Percentiles rank a stretch among this genome's conserved stretches.
phyloP scores from a whole-genome alignment of 495 filamentous ascomycete species.

The Jackrogersella multiformis region DNA sequence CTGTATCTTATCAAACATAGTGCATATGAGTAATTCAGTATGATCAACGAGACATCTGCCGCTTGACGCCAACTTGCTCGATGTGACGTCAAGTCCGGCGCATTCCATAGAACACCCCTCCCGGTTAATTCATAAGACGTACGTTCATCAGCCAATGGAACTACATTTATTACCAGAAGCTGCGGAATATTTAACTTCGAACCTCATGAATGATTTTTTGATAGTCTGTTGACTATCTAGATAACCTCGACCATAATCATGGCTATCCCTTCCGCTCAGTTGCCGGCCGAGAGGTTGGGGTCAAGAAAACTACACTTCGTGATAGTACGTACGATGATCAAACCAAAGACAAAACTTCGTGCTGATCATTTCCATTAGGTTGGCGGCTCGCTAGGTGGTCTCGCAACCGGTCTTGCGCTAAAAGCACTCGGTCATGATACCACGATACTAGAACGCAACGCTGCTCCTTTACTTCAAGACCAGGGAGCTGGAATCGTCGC shows the following conservation, averaged over 20 bases:
- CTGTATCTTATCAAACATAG: conserved; percentile 25
- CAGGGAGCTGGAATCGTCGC: conserved; percentile 67
- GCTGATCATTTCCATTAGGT: conserved; percentile 44
- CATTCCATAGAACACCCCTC: conserved; percentile 22
- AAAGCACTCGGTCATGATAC: conserved; percentile 59
- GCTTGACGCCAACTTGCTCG: conserved; percentile 1
- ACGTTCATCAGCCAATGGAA: conserved; percentile 20
- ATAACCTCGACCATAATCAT: conserved; percentile 6
- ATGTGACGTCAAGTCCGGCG: conserved; percentile 28
- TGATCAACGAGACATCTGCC: conserved; percentile 27
- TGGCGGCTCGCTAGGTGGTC: conserved; percentile 60
- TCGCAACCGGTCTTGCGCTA: conserved; percentile 59
- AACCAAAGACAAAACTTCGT: not conserved
- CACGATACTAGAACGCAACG: conserved; percentile 63
- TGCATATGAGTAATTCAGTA: conserved; percentile 7
- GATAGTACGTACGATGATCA: conserved; percentile 36
- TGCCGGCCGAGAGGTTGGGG: conserved; percentile 6
- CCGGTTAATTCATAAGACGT: conserved; percentile 37
- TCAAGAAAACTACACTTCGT: conserved; percentile 45
- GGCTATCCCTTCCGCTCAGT: conserved; percentile 22
- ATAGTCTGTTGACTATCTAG: not conserved
- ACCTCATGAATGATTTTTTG: not conserved
- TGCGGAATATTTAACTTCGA: conserved; percentile 5
- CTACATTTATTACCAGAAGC: conserved; percentile 19
- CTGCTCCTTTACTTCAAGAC: conserved; percentile 57